Conservation (phyloP, 106 monocot genomes). For the Platanthera guangdongensis region DNA sequence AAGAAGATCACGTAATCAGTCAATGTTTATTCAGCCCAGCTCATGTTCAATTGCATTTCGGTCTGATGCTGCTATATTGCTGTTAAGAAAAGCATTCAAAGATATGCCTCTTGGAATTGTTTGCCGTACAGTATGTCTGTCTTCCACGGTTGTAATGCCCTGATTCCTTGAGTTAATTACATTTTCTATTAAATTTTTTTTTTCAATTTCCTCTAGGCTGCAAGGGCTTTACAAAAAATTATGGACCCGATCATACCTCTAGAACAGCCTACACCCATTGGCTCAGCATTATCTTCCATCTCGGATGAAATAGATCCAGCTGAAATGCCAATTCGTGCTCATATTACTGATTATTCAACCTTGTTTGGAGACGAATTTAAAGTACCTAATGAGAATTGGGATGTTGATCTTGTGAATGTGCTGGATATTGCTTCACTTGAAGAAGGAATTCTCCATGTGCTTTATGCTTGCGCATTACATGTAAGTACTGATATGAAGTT, state of each 20-base stretch:
- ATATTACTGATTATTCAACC: slow-evolving; percentile 69
- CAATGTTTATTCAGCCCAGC: slow-evolving; percentile 33
- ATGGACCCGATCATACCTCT: slow-evolving; percentile 20
- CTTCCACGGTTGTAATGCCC: neutral
- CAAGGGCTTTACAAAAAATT: slow-evolving; percentile 63
- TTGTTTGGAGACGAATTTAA: slow-evolving; percentile 85
- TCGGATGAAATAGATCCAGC: slow-evolving; percentile 34
- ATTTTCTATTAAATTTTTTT: slow-evolving; percentile 8
- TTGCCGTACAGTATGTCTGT: slow-evolving; percentile 57
- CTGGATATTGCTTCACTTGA: slow-evolving; percentile 74
- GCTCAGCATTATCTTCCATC: slow-evolving; percentile 11
- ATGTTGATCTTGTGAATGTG: slow-evolving; percentile 43
- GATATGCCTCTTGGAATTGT: slow-evolving; percentile 70
- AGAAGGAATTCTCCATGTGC: slow-evolving; percentile 89
- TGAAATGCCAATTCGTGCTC: slow-evolving; percentile 17
- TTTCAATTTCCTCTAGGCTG: slow-evolving; percentile 34
- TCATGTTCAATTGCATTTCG: slow-evolving; percentile 66
- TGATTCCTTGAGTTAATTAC: neutral
- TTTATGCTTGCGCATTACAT: slow-evolving; percentile 84
- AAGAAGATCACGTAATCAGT: slow-evolving; percentile 63
- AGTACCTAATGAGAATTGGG: slow-evolving; percentile 36
- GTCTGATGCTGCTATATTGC: slow-evolving; percentile 55
- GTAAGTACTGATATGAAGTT: slow-evolving; percentile 24
- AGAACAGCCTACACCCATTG: slow-evolving; percentile 17
- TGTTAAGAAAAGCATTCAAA: slow-evolving; percentile 72